Evolutionary conservation across 179 eudicot genomes (phyloP), one percentile per base, ranked within the genome.

Genomic region (Beta macrorhiza): DNA sequence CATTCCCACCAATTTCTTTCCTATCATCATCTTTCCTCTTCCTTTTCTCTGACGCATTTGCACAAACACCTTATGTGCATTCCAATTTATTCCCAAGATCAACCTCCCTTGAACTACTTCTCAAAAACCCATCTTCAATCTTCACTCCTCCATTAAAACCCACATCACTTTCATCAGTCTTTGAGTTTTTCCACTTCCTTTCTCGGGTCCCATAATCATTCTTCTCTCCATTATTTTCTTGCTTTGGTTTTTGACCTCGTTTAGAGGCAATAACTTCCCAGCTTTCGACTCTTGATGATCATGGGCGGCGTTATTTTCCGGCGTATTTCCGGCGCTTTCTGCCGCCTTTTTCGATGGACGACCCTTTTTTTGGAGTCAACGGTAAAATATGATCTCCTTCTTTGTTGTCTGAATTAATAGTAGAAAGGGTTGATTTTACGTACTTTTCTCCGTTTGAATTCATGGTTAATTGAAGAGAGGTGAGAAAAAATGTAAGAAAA

Each of bases 21-120:
- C 75, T 81, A 37, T 81, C 82, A 68, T 74, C 74, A 5, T 10
- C 13, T 42, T 22, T 67, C 64, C 45, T 75, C 72, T 47, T 80
- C 71, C 44, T 75, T 49, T 62, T 85, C 83, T 81, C 80, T 20
- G 83, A 55, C 76, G 78, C 83, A 81, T 85, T 87, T 85, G 73
- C 89, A 85, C 87, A 78, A 81, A 83, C 83, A 83, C 70, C 75
- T 83, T 83, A 79, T 14, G 80, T 55, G 83, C 85, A 80, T n/a
- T 64, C 79, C 81, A 56, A 16, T 65, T 15, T 53, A 14, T 19
- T 82, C 4, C 22, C 13, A 49, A 55, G 5, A 59, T 32, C 75
- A n/a, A 0, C 32, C 25, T 56, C 17, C 0, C n/a, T n/a, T n/a
- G n/a, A n/a, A n/a, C n/a, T n/a, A n/a, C n/a, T n/a, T n/a, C n/a